A percentile compares a stretch with the other conserved stretches of the same genome.
Conservation (phyloP, 176 grass and related monocot genomes). For the Avena sativa region DNA sequence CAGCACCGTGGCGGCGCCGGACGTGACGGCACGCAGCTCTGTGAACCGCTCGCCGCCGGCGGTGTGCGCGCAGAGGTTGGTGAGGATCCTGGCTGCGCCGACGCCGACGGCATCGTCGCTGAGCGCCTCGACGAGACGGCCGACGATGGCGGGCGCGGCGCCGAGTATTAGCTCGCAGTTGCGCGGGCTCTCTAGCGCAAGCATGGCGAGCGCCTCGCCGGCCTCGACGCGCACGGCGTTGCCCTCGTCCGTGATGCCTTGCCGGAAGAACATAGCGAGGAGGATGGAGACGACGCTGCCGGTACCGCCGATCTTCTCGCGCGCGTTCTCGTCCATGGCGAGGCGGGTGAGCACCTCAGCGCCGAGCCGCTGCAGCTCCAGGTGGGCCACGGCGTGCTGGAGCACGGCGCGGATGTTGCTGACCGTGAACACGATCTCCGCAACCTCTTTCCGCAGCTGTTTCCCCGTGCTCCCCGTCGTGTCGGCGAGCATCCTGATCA, state of each 20-base stretch:
- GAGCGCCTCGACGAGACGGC: conserved; percentile 49
- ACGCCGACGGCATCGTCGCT: conserved; percentile 26
- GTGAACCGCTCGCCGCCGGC: conserved; percentile 28
- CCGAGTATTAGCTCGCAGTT: conserved; percentile 71
- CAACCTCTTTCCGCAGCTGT: conserved; percentile 60
- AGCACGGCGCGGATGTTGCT: conserved; percentile 87
- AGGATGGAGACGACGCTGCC: conserved; percentile 67
- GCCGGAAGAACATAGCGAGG: conserved; percentile 62
- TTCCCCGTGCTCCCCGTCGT: conserved; percentile 59
- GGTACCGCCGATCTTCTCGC: conserved; percentile 66
- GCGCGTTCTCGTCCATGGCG: conserved; percentile 71
- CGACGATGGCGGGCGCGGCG: conserved; percentile 28
- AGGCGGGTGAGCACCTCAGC: conserved; percentile 70
- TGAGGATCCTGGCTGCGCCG: conserved; percentile 56
- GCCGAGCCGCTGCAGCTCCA: conserved; percentile 52
- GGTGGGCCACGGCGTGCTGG: conserved; percentile 29
- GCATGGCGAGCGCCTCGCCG: conserved; percentile 81
- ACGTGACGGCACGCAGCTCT: conserved; percentile 39
- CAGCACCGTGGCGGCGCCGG: conserved; percentile 42
- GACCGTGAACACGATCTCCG: conserved; percentile 70
- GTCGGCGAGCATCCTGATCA: conserved; percentile 75
- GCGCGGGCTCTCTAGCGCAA: conserved; percentile 62
- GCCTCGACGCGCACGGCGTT: conserved; percentile 54
- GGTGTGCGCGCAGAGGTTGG: conserved; percentile 64
- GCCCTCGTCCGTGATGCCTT: conserved; percentile 10